These are phyloP conservation scores for Arthromyces matolae DNA, from an alignment of 768 basidiomycete genomes.

Conservation along the genomic window DNA sequence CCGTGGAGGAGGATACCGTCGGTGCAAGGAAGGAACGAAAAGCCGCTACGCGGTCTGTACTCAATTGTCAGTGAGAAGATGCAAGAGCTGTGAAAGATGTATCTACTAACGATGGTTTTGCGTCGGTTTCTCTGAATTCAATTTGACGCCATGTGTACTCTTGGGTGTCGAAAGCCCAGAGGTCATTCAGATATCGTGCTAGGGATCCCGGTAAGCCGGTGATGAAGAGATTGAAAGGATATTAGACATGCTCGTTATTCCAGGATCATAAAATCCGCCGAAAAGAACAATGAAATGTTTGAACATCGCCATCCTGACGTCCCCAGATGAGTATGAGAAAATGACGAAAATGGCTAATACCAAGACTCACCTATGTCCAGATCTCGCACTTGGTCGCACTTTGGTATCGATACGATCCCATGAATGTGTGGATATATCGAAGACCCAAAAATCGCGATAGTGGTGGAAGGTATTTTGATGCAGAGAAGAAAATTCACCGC, in stretches of 20 bases:
- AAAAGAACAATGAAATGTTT: conserved; percentile 85
- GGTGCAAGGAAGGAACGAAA: conserved; percentile 73
- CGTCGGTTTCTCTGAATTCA: conserved; percentile 67
- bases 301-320: conserved; percentile 77
- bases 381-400: conserved; percentile 71
- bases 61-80: background rate
- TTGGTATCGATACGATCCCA: conserved; percentile 94
- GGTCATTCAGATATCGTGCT: conserved; percentile 81
- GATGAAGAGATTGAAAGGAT: background rate
- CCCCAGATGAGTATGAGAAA: background rate
- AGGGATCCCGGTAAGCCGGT: background rate
- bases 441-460: conserved; percentile 87
- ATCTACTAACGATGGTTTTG: conserved; percentile 62
- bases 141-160: conserved; percentile 84
- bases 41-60: conserved; percentile 69
- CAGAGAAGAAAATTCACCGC: conserved; percentile 84
- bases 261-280: conserved; percentile 89
- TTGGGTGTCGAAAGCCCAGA: conserved; percentile 84
- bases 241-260: conserved; percentile 59
- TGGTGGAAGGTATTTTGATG: conserved; percentile 85
- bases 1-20: conserved; percentile 84
- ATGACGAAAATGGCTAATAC: background rate
- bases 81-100: background rate
- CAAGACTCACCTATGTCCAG: conserved; percentile 67
- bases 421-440: conserved; percentile 70